Evolutionary conservation across 106 monocot species (phyloP).

Genomic region (Dendrobium chrysotoxum): DNA sequence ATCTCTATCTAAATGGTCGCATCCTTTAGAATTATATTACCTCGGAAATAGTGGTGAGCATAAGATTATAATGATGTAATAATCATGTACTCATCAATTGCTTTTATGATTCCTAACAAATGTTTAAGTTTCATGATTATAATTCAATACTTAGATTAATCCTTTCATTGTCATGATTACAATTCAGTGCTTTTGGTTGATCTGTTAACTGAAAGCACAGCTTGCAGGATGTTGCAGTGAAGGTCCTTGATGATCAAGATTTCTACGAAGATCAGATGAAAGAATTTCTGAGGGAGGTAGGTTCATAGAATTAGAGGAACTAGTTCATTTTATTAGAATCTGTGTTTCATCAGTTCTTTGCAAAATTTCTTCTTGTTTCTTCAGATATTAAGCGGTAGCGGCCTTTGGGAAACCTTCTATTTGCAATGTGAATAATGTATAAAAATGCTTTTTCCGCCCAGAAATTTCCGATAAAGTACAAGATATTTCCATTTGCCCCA

Average conservation of each 20-base stretch:
- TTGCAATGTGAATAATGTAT: background rate
- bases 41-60: too few species aligned
- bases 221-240: slow-evolving; percentile 85
- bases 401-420: background rate
- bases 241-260: slow-evolving; percentile 71
- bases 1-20: too few species aligned
- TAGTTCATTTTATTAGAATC: background rate
- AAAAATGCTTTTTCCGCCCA: background rate
- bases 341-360: background rate
- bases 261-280: slow-evolving; percentile 55
- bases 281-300: slow-evolving; percentile 84
- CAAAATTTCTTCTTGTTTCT: background rate
- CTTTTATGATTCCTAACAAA: too few species aligned
- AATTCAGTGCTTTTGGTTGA: background rate
- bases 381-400: background rate
- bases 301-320: background rate
- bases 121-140: too few species aligned
- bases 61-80: too few species aligned
- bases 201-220: slow-evolving; percentile 6
- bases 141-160: too few species aligned
- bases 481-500: background rate
- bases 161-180: background rate
- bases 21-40: too few species aligned
- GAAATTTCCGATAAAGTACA: background rate
- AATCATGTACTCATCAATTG: too few species aligned